Percentiles rank a stretch among this genome's conserved stretches.
Evolutionary conservation across 306 rosid genomes (phyloP).

Genomic region (Ceratonia siliqua): DNA sequence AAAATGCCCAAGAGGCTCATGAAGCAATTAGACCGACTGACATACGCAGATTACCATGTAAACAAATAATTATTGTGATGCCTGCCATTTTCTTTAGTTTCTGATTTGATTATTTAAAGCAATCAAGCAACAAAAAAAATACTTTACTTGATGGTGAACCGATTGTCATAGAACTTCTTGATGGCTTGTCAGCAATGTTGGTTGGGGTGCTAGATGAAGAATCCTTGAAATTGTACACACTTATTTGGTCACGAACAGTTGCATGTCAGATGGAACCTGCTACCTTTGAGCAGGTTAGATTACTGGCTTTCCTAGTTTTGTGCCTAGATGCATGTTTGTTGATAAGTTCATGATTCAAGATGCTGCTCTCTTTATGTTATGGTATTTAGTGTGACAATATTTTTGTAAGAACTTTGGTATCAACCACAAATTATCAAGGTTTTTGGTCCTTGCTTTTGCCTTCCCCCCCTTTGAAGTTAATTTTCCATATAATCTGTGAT

Average conservation of each 20-base stretch:
- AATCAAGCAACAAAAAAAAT: constrained; percentile 17
- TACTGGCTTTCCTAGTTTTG: constrained; percentile 19
- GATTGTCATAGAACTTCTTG: constrained; percentile 28
- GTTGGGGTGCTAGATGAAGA: constrained; percentile 75
- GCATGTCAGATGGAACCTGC: constrained; percentile 96
- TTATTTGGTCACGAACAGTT: constrained; percentile 87
- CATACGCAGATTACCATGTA: constrained; percentile 82
- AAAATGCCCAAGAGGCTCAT: constrained; percentile 99
- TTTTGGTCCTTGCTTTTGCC: not conserved
- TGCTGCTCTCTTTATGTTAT: not conserved
- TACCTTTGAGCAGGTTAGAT: constrained; percentile 68
- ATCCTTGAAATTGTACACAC: constrained; percentile 76
- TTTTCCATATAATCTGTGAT: not conserved
- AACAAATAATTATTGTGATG: constrained; percentile 22
- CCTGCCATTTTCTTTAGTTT: constrained; percentile 14
- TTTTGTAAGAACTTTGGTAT: not conserved
- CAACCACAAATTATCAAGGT: not conserved
- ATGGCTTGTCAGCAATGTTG: constrained; percentile 65
- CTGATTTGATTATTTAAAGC: constrained; percentile 22
- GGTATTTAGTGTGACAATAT: not conserved
- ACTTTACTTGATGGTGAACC: constrained; percentile 35
- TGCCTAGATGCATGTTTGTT: constrained; percentile 21
- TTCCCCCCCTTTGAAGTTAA: not conserved
- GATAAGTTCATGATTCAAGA: constrained; percentile 16
- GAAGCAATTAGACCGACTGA: constrained; percentile 98